Evolutionary conservation across 495 filamentous ascomycete genomes (phyloP), one percentile per base, ranked within the genome.

Genomic region (Chaetomium fimeti): DNA sequence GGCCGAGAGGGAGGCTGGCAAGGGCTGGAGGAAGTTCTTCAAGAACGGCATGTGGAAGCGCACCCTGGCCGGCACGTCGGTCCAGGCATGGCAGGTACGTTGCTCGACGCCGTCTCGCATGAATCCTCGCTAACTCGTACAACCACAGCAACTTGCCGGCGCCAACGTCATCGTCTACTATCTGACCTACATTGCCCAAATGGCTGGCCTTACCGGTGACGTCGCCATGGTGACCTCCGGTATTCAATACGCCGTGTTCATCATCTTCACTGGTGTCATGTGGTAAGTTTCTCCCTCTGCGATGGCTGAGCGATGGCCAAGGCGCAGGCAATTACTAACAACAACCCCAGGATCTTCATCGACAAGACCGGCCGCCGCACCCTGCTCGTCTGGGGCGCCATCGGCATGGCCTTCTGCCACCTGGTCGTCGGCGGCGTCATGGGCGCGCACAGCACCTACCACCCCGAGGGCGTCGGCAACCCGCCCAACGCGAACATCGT

Each of bases 221-320:
- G 79, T 87, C 55, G 86, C 84, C 59, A 78, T 91, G 47, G 83
- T 88, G 66, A 88, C 85, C 0, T 88, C 87, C 1, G 85, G 85
- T 15, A 83, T 91, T 53, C 89, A 91, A 71, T 91, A 91, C 71
- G 89, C 88, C 8, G 79, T 91, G 20, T 90, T 91, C 76, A 86
- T 91, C 64, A 78, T 90, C 66, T 88, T 87, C 47, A 91, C 88
- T 1, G 78, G 82, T 11, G 68, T 86, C 58, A 87, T 87, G 69
- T 89, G 70, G 68, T 67, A 65, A 15, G 58, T 68, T 28, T 28
- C 27, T 20, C 25, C 3, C 40, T 12, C 32, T 6, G 43, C 20
- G 0, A 45, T 22, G n/a, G 45, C 8, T 5, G 5, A 47, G n/a
- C 20, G 24, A 11, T n/a, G 0, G 3, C 16, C n/a, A 24, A 18